These are phyloP conservation scores for Coffea humblotiana DNA, from an alignment of 305 asterid species.

Conservation along the genomic window DNA sequence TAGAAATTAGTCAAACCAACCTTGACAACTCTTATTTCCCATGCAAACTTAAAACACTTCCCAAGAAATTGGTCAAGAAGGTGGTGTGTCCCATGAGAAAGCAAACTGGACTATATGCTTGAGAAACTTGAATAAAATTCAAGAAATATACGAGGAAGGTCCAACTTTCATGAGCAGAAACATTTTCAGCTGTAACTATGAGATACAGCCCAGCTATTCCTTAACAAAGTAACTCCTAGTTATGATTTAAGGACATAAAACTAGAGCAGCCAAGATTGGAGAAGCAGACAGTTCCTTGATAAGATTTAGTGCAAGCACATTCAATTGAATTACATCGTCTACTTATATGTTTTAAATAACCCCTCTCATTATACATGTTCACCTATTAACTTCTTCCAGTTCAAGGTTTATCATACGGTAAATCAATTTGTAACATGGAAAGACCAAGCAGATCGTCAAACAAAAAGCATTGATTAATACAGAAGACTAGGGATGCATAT, in stretches of 20 bases:
- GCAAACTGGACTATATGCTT: neutral
- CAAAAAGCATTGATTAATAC: neutral
- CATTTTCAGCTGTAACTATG: neutral
- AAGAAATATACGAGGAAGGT: neutral
- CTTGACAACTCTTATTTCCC: no score
- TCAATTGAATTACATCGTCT: neutral
- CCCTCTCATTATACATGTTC: neutral
- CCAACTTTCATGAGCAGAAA: neutral
- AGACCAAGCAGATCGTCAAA: neutral
- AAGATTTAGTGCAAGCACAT: neutral
- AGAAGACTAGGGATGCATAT: neutral
- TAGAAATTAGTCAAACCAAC: no score
- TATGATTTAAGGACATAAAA: neutral
- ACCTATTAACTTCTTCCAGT: neutral
- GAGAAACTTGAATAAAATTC: no score
- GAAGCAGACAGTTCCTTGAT: neutral
- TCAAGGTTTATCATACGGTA: neutral
- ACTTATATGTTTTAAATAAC: neutral
- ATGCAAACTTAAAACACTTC: no score
- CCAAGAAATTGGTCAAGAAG: no score
- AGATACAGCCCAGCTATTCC: neutral
- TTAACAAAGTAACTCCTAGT: neutral
- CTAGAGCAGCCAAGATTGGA: neutral
- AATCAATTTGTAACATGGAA: neutral
- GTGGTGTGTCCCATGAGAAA: neutral